Base-by-base conservation (phyloP, 257 asterid species). In the Ajuga chamaepitys region DNA sequence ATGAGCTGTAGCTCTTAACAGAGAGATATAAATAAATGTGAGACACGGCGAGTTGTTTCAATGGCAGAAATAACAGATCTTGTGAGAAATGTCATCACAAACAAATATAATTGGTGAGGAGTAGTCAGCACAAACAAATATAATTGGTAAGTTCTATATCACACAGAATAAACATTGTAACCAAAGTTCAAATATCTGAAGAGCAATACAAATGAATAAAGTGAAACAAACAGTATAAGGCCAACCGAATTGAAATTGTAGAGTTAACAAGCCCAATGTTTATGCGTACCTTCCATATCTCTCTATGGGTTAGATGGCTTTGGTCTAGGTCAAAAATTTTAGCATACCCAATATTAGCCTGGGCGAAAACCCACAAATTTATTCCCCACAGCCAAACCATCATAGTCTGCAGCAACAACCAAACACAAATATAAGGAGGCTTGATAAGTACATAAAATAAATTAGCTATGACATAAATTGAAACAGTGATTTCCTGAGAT, bases 351-450 rank as follows among this genome's bases (percentile, higher is more conserved):
- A 91, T 79, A 68, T 79, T 88, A 62, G 91, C 64, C 76, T 83
- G 96, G 56, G 89, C 68, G 72, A 95, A 95, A 59, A 91, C 87
- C 98, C 98, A 91, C 68, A 95, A 74, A 72, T 91, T 95, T 74
- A 84, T 69, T 60, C 99, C 99, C 99, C 99, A 91, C 24, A 95
- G 89, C 98, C 99, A 95, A 66, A 95, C 87, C 83, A 82, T 77
- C 97, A 91, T 77, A 51, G 99, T 88, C 99, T 95, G 95, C 79
- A 82, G 64, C 28, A 66, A 48, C 66, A 78, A 63, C 22, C 44
- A 72, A 74, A 66, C 69, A 62, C 60, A 16, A 21, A 38, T 34
- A 47, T 46, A 41, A 60, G 28, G 18, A 50, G 54, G 47, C 41
- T 46, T 4, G 20, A 45, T 58, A 37, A 17, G 40, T 16, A 46